phyloP scores from a whole-genome alignment of 1,284 basidiomycete species.

The Sutorius eximius region DNA sequence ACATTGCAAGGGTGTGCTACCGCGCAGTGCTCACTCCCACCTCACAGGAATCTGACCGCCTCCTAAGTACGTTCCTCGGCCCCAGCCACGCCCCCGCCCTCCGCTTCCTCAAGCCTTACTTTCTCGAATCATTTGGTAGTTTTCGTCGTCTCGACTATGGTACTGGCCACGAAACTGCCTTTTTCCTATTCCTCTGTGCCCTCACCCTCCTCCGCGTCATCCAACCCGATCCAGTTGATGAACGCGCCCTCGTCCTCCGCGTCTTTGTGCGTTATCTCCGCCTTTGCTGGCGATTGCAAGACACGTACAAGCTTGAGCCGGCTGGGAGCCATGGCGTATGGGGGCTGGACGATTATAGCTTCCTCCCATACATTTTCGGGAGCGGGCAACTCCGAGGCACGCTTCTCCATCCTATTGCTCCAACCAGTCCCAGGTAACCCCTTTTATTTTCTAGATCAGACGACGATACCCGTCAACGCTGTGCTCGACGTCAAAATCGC shows the following conservation, averaged over 20 bases:
- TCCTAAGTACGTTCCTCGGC: conserved; percentile 58
- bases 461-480: conserved; percentile 56
- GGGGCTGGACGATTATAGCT: conserved; percentile 95
- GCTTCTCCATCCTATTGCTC: conserved; percentile 6
- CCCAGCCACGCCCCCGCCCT: conserved; percentile 46
- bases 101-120: conserved; percentile 70
- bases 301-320: conserved; percentile 89
- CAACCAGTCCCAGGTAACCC: conserved; percentile 15
- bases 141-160: conserved; percentile 95
- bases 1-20: not conserved
- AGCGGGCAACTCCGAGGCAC: conserved; percentile 84
- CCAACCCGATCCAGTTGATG: conserved; percentile 50
- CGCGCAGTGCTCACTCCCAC: conserved; percentile 4
- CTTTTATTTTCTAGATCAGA: conserved; percentile 47
- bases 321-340: conserved; percentile 98
- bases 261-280: conserved; percentile 78
- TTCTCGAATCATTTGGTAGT: conserved; percentile 87
- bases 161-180: conserved; percentile 92
- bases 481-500: conserved; percentile 54
- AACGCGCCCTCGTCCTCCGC: conserved; percentile 62
- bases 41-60: conserved; percentile 55
- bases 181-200: conserved; percentile 76
- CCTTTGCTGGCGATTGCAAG: conserved; percentile 85
- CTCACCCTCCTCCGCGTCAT: conserved; percentile 66
- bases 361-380: conserved; percentile 90